phyloP scores from a whole-genome alignment of 345 rosid species.

The Kandelia obovata region DNA sequence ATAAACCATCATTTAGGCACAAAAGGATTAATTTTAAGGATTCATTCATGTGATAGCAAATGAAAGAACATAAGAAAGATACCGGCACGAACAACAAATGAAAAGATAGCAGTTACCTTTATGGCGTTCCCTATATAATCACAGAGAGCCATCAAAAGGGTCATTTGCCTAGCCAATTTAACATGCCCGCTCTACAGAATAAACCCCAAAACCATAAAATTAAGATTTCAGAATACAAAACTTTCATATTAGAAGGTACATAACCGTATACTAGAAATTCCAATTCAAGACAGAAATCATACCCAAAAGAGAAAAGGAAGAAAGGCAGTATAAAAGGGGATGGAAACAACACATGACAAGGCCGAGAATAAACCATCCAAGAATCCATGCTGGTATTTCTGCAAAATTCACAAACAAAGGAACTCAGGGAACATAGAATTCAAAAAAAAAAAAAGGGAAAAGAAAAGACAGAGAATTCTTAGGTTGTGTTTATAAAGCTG shows the following conservation, averaged over 20 bases:
- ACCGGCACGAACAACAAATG: background rate
- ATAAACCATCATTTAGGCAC: constrained; percentile 4
- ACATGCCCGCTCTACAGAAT: constrained; percentile 85
- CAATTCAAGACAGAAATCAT: constrained; percentile 14
- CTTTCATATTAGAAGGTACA: background rate
- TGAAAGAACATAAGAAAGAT: background rate
- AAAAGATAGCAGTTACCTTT: constrained; percentile 47
- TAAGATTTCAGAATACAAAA: background rate
- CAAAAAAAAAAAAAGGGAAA: background rate
- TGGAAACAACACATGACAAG: constrained; percentile 88
- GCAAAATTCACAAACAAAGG: constrained; percentile 23
- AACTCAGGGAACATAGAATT: background rate
- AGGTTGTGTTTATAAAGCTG: constrained; percentile 9
- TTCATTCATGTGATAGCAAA: constrained; percentile 8
- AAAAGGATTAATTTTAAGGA: background rate
- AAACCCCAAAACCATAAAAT: constrained; percentile 14
- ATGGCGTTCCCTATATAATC: constrained; percentile 83
- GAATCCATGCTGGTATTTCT: constrained; percentile 58
- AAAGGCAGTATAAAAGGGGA: constrained; percentile 93
- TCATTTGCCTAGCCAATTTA: constrained; percentile 96
- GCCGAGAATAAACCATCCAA: constrained; percentile 79
- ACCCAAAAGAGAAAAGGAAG: constrained; percentile 99
- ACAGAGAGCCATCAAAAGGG: constrained; percentile 87
- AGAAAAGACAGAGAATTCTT: constrained; percentile 2
- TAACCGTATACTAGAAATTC: background rate